Evolutionary conservation across 805 yeast genomes (phyloP), one percentile per base, ranked within the genome.

Genomic region (Schwanniomyces occidentalis): DNA sequence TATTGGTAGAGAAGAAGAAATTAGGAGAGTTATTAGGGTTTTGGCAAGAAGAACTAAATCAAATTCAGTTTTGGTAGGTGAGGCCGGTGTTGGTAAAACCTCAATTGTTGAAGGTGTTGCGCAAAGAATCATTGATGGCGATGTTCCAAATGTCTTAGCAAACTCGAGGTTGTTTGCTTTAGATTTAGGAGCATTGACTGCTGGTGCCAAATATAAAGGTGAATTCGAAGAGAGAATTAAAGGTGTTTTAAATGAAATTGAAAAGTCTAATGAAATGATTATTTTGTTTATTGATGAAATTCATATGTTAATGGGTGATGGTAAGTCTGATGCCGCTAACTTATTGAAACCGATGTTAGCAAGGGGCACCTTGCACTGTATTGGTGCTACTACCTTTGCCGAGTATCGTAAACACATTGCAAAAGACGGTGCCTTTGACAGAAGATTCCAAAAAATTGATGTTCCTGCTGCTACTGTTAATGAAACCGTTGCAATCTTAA

Each of bases 271-370:
- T 51, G 84, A 79, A 31, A 75, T 89, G 78, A 88, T 93, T 46
- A 81, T 93, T 45, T 73, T 93, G 39, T 93, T 93, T 69, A 86
- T 93, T 52, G 99, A 93, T 67, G 99, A 93, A 66, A 93, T 93
- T 58, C 99, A 93, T 67, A 93, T 93, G 97, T 78, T 93, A 48
- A 93, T 93, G 99, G 99, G 99, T 51, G 96, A 93, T 58, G 99
- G 99, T 58, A 93, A 90, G 66, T 80, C 85, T 44, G 99, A 93
- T 61, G 96, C 95, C 27, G 99, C 99, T 25, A 93, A 93, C 63
- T 76, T 93, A 53, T 78, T 93, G 61, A 93, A 93, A 68, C 99
- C 99, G 24, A 95, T 95, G 75, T 77, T 93, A 45, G 97, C 99
- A 2, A 82, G 99, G 66, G 98, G 99, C 50, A 76, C 85, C 34